Evolutionary conservation across 768 basidiomycete species (phyloP), one percentile per base, ranked within the genome.

Genomic region (Lactarius deliciosus): DNA sequence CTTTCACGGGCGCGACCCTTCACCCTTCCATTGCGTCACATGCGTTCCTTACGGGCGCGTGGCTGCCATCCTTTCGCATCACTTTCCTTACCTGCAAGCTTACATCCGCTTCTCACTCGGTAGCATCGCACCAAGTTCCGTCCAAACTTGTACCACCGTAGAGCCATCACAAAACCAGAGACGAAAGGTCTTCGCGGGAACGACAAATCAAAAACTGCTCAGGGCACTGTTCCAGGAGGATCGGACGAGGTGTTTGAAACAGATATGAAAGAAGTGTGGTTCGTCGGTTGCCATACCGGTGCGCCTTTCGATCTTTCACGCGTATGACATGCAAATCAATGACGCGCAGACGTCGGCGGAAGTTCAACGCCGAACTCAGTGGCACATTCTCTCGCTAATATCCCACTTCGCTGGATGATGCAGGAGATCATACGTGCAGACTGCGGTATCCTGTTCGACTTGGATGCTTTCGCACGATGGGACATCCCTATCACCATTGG

Each of bases 91-190:
- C 22, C 11, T 11, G 20, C 47, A 28, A 25, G 32, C 47, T 58
- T 9, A 66, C 20, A 9, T 68, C 30, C 6, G n/a, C 34, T 3
- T 9, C 38, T 25, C 34, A 9, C 47, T 13, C 32, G 38, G 18
- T 56, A 91, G 87, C 87, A 80, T 65, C 88, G 90, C 40, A 79
- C 83, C n/a, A 85, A 81, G 73, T 92, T 86, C 72, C 75, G 79
- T 32, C 87, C 90, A 2, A 89, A 86, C 69, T 71, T 81, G 22
- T 91, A 85, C 71, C 88, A 89, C 71, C 77, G 81, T 18, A 71
- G 79, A 28, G 2, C 79, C 79, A 0, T 71, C 72, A 68, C 38
- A 53, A 3, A 53, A 25, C 10, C 66, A 25, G 75, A 11, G 6
- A 36, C 20, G 41, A 15, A 15, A 41, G 41, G 6, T 18, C 16